Evolutionary conservation across 371 early-diverging fungal species (phyloP).

Genomic region (Mucor circinelloides): DNA sequence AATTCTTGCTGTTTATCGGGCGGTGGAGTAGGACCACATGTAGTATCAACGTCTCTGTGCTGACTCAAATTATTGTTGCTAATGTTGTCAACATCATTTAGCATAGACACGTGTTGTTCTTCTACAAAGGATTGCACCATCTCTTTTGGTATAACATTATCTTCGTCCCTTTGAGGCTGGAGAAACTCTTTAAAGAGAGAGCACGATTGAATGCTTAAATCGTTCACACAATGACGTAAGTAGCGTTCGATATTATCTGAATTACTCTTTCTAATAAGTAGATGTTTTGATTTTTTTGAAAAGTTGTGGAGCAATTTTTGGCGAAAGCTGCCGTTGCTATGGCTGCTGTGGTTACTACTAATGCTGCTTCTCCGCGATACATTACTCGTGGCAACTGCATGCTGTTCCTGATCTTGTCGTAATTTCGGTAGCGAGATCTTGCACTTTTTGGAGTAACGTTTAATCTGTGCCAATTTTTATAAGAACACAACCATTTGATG

Average conservation of each 20-base stretch:
- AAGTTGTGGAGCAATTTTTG: slow-evolving; percentile 25
- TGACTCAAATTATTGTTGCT: not conserved
- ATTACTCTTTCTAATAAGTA: slow-evolving; percentile 27
- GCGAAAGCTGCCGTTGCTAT: slow-evolving; percentile 14
- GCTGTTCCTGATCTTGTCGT: slow-evolving; percentile 2
- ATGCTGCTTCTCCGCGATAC: slow-evolving; percentile 1
- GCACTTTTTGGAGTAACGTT: slow-evolving; percentile 33
- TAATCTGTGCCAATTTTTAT: slow-evolving; percentile 18
- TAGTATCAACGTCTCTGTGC: not conserved
- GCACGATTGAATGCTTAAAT: slow-evolving; percentile 35
- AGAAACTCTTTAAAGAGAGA: slow-evolving; percentile 52
- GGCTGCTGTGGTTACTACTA: not conserved
- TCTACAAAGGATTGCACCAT: slow-evolving; percentile 27
- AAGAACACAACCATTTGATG: not conserved
- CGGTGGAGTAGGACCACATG: slow-evolving; percentile 4
- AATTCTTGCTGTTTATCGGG: not conserved
- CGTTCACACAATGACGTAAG: slow-evolving; percentile 40
- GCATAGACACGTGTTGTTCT: slow-evolving; percentile 11
- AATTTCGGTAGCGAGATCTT: slow-evolving; percentile 31
- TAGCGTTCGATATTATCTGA: slow-evolving; percentile 49
- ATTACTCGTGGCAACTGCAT: not conserved
- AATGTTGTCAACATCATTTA: not conserved
- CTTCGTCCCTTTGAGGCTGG: slow-evolving; percentile 49
- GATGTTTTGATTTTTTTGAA: slow-evolving; percentile 24
- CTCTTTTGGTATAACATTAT: slow-evolving; percentile 29